Percentiles rank a stretch among this genome's conserved stretches.
phyloP scores from a whole-genome alignment of 73 alveolate species.

The Loxodes magnus region DNA sequence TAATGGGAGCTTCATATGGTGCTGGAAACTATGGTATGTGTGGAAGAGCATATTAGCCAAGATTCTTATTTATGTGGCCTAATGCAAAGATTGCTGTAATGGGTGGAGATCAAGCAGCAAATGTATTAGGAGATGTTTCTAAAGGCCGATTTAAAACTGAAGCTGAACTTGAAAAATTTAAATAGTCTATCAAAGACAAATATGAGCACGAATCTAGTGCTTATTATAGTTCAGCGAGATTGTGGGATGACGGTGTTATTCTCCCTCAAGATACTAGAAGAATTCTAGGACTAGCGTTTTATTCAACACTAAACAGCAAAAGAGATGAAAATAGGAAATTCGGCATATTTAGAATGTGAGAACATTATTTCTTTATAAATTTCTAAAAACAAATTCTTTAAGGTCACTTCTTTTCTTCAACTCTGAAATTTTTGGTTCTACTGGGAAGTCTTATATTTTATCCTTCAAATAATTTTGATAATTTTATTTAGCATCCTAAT shows the following conservation, averaged over 20 bases:
- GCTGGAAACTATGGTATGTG: conserved; percentile 98
- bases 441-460: conserved; percentile 48
- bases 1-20: conserved; percentile 88
- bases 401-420: no score
- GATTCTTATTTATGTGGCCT: conserved; percentile 87
- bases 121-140: conserved; percentile 22
- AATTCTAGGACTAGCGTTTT: conserved; percentile 56
- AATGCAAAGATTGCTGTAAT: conserved; percentile 80
- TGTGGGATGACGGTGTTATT: conserved; percentile 96
- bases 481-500: conserved; percentile 63
- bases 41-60: conserved; percentile 92
- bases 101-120: conserved; percentile 95
- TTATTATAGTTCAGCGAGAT: conserved; percentile 76
- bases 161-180: conserved; percentile 29
- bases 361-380: no score
- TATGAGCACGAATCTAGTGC: conserved; percentile 65
- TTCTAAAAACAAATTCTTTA: no score
- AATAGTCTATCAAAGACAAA: conserved; percentile 21
- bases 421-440: conserved; percentile 52
- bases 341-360: conserved; percentile 68
- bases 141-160: conserved; percentile 27
- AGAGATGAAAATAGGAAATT: conserved; percentile 27
- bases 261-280: conserved; percentile 60
- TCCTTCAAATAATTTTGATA: conserved; percentile 47
- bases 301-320: conserved; percentile 39